These are phyloP conservation scores for Trichothecium sympodiale DNA, from an alignment of 2,329 filamentous ascomycete genomes.

Conservation along the genomic window DNA sequence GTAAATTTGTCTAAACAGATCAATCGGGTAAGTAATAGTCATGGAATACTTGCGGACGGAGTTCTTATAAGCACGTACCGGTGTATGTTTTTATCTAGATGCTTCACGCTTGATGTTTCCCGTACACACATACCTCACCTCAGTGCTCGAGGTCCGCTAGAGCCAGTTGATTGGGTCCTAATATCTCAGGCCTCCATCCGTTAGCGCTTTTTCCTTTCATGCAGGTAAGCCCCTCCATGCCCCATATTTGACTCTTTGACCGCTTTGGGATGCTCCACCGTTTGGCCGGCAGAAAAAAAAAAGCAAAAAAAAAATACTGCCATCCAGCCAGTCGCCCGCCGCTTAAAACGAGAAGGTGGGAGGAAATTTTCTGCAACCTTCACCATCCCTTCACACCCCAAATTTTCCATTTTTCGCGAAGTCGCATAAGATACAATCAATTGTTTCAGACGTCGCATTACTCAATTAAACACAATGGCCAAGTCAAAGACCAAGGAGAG, in stretches of 20 bases:
- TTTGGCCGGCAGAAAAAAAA: constrained; percentile 22
- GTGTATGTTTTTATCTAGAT: too few species aligned
- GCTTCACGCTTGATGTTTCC: too few species aligned
- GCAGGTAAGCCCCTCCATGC: constrained; percentile 5
- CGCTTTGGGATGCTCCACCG: constrained; percentile 22
- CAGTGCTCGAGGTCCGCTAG: too few species aligned
- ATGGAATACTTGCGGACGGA: too few species aligned
- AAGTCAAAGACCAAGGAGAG: constrained; percentile 51
- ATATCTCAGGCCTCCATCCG: constrained; percentile 16
- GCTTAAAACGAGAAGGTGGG: constrained; percentile 5
- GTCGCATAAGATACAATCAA: constrained; percentile 1
- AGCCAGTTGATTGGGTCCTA: constrained; percentile 10
- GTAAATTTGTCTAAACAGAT: constrained; percentile 3
- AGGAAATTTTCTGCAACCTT: constrained; percentile 3
- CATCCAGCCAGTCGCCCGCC: constrained; percentile 8
- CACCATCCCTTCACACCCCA: constrained; percentile 5
- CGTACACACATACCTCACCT: too few species aligned
- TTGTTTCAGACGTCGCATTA: constrained; percentile 4
- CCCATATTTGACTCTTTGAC: constrained; percentile 15
- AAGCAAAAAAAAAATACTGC: constrained; percentile 8
- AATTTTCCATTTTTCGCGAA: constrained; percentile 9
- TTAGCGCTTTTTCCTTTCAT: too few species aligned
- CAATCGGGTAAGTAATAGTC: too few species aligned
- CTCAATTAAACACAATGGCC: constrained; percentile 40
- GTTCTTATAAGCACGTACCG: too few species aligned